These are phyloP conservation scores for Helicocarpus griseus DNA, from an alignment of 2,329 filamentous ascomycete genomes.

Conservation along the genomic window DNA sequence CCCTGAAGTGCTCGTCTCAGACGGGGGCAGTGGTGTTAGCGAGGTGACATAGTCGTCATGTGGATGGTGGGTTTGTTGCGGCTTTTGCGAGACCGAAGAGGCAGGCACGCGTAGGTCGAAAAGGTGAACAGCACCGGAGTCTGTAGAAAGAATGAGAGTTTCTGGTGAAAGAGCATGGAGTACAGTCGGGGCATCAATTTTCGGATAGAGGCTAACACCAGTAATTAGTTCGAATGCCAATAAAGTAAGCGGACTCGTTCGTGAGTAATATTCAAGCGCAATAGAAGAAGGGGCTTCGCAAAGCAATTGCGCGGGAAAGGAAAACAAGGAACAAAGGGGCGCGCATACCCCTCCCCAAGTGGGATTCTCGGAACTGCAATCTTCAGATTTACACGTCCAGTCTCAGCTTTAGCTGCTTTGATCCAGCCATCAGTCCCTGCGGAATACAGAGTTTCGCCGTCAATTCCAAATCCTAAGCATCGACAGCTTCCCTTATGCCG, in stretches of 20 bases:
- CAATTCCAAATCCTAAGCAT: constrained; percentile 64
- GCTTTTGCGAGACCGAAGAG: constrained; percentile 49
- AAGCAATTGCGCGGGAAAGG: not conserved
- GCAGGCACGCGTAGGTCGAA: constrained; percentile 65
- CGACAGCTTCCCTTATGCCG: constrained; percentile 93
- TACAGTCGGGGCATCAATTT: constrained; percentile 66
- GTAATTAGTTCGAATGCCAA: not conserved
- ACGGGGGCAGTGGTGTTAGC: constrained; percentile 71
- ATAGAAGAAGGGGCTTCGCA: not conserved
- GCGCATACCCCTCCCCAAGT: constrained; percentile 31
- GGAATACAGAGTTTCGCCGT: constrained; percentile 59
- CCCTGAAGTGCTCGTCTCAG: constrained; percentile 71
- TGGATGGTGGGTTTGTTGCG: constrained; percentile 70
- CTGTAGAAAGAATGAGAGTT: constrained; percentile 78
- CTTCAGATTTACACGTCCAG: constrained; percentile 66
- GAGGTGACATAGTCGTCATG: constrained; percentile 92
- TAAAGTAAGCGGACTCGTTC: no score
- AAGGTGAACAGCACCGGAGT: constrained; percentile 80
- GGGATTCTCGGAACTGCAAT: constrained; percentile 64
- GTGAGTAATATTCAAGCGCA: not conserved
- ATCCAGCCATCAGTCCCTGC: constrained; percentile 55
- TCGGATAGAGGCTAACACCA: not conserved
- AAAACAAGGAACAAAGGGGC: not conserved
- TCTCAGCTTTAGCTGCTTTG: constrained; percentile 50
- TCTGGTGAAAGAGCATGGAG: constrained; percentile 79